Percentiles rank a stretch among this genome's conserved stretches.
Conservation (phyloP, 768 basidiomycete species). For the Lyophyllum decastes region DNA sequence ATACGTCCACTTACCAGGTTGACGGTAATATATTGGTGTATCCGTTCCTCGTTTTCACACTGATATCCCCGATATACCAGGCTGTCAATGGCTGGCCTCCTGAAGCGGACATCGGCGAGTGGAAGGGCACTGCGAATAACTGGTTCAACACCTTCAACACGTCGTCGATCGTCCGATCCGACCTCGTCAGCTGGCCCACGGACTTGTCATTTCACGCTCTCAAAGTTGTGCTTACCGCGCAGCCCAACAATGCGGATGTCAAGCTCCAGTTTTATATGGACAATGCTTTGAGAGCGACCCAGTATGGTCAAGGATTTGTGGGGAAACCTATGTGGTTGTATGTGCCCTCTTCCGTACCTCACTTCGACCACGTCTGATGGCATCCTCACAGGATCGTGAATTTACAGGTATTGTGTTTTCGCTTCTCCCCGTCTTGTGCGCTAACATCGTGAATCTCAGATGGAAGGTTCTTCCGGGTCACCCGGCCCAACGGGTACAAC, state of each 20-base stretch:
- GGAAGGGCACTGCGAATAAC: slow-evolving; percentile 45
- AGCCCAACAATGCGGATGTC: slow-evolving; percentile 37
- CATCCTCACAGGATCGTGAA: slow-evolving; percentile 37
- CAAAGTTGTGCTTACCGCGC: slow-evolving; percentile 41
- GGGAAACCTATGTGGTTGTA: slow-evolving; percentile 43
- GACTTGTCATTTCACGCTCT: slow-evolving; percentile 45
- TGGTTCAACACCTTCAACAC: slow-evolving; percentile 51
- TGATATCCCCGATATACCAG: slow-evolving; percentile 13
- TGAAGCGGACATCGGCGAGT: slow-evolving; percentile 45
- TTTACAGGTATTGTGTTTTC: slow-evolving; percentile 30
- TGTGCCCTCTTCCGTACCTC: slow-evolving; percentile 12
- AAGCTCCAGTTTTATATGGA: slow-evolving; percentile 45
- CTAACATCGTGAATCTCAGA: slow-evolving; percentile 24
- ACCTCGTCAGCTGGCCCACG: slow-evolving; percentile 41
- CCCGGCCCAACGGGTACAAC: slow-evolving; percentile 43
- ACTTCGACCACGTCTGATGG: not conserved
- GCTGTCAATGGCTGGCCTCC: slow-evolving; percentile 46
- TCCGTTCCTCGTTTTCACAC: not conserved
- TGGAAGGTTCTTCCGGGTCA: slow-evolving; percentile 47
- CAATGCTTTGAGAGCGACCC: slow-evolving; percentile 33
- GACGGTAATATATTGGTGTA: slow-evolving; percentile 22
- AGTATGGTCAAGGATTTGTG: slow-evolving; percentile 41
- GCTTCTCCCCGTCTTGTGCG: not conserved
- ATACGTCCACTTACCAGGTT: slow-evolving; percentile 21
- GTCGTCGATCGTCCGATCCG: slow-evolving; percentile 39